Conservation (phyloP, 2,329 filamentous ascomycete genomes). For the Coniella vitis region DNA sequence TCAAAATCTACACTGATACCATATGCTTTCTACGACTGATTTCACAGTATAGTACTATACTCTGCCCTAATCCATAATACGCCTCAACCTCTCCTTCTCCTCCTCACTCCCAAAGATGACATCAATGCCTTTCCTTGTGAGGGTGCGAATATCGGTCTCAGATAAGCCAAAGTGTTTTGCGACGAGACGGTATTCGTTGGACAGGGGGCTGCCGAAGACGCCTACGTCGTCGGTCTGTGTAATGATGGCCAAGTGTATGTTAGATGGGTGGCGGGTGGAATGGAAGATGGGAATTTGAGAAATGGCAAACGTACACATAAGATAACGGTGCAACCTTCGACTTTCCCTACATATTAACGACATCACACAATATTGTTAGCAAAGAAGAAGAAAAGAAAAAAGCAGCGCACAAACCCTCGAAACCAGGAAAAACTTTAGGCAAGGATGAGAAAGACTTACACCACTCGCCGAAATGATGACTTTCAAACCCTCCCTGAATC, state of each 20-base stretch:
- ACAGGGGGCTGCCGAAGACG: conserved; percentile 69
- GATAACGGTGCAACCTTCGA: conserved; percentile 52
- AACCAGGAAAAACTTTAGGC: no score
- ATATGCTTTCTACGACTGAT: no score
- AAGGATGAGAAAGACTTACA: conserved; percentile 23
- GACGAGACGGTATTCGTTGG: conserved; percentile 70
- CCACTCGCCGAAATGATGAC: conserved; percentile 77
- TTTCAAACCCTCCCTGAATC: conserved; percentile 56
- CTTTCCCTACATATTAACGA: conserved; percentile 24
- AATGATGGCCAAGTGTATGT: no score
- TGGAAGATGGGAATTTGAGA: no score
- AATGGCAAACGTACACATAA: conserved; percentile 53
- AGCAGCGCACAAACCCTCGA: neutral
- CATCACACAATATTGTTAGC: neutral
- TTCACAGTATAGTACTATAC: no score
- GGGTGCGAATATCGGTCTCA: conserved; percentile 35
- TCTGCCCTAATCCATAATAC: conserved; percentile 46
- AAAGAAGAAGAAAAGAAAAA: neutral
- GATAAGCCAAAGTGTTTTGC: conserved; percentile 61
- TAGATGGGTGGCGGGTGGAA: no score
- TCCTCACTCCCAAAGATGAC: conserved; percentile 59
- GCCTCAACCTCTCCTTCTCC: conserved; percentile 51
- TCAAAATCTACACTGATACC: no score
- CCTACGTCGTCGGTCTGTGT: conserved; percentile 74
- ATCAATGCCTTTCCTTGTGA: conserved; percentile 56